A percentile compares a stretch with the other conserved stretches of the same genome.
Evolutionary conservation across 176 grass and related monocot genomes (phyloP).

Genomic region (Melocanna baccifera): DNA sequence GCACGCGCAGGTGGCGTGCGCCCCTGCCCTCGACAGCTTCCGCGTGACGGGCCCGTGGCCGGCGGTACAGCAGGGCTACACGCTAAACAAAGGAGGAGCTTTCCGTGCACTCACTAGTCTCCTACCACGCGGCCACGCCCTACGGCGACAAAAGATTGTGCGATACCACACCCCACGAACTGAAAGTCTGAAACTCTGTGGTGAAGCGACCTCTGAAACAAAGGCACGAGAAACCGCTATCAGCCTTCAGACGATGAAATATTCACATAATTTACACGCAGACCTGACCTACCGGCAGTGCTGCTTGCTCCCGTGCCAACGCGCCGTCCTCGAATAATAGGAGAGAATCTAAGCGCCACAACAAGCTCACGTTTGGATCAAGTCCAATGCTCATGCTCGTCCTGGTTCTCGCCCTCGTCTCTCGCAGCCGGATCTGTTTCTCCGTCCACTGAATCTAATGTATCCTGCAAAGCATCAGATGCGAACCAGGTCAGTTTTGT

Average conservation of each 20-base stretch:
- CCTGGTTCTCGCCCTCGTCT: not conserved
- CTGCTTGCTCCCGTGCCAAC: not conserved
- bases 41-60: slow-evolving; percentile 31
- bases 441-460: slow-evolving; percentile 9
- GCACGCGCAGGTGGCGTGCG: slow-evolving; percentile 12
- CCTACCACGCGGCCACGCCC: slow-evolving; percentile 2
- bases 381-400: not conserved
- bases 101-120: not conserved
- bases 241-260: not conserved
- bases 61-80: slow-evolving; percentile 13
- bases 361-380: not conserved
- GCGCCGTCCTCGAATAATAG: not conserved
- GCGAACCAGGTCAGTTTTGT: not conserved
- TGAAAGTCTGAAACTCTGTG: not conserved
- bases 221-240: not conserved
- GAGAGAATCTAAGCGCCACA: not conserved
- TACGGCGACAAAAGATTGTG: not conserved
- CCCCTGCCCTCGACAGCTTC: not conserved
- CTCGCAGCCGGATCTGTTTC: not conserved
- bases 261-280: not conserved
- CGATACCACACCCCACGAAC: not conserved
- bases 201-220: not conserved
- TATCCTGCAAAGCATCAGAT: slow-evolving; percentile 15
- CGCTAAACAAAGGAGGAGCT: not conserved
- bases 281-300: too few relatives aligned